Percentiles rank a stretch among this genome's conserved stretches.
Evolutionary conservation across 768 basidiomycete species (phyloP).

Genomic region (Mycena chlorophos): DNA sequence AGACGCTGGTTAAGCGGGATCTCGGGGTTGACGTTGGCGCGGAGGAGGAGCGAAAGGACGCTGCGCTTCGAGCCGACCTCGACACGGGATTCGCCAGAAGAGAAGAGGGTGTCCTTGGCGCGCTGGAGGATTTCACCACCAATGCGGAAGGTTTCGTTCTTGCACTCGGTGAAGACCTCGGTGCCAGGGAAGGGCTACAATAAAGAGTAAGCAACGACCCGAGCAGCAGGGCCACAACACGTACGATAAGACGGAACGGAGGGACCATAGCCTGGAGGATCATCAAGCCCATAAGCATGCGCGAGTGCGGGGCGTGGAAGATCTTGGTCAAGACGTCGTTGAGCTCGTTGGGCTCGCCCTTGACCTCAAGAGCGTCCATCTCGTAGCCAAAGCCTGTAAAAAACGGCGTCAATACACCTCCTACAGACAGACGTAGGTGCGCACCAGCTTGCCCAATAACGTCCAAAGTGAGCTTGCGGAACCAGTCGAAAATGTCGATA

Average conservation of each 20-base stretch:
- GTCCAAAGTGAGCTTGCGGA: not conserved
- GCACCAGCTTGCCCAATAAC: constrained; percentile 1
- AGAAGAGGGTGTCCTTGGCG: not conserved
- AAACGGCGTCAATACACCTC: constrained; percentile 1
- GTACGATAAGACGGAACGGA: constrained; percentile 40
- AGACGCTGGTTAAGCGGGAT: constrained; percentile 40
- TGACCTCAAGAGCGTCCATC: not conserved
- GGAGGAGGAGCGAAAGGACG: constrained; percentile 44
- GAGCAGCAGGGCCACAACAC: not conserved
- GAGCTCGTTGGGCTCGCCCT: not conserved
- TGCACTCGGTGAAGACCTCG: not conserved
- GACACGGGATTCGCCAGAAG: constrained; percentile 28
- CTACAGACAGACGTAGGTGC: not conserved
- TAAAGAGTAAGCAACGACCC: not conserved
- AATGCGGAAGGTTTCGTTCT: constrained; percentile 22
- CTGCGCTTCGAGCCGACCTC: constrained; percentile 34
- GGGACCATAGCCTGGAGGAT: constrained; percentile 39
- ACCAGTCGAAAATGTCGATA: not conserved
- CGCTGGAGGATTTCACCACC: constrained; percentile 38
- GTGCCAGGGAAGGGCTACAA: not conserved
- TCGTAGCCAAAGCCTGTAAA: constrained; percentile 3
- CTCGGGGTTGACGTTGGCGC: constrained; percentile 51
- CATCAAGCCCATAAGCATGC: not conserved
- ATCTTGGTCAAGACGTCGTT: not conserved
- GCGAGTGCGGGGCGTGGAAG: not conserved